These are phyloP conservation scores for Przewalskia tangutica DNA, from an alignment of 257 asterid species.

Conservation along the genomic window DNA sequence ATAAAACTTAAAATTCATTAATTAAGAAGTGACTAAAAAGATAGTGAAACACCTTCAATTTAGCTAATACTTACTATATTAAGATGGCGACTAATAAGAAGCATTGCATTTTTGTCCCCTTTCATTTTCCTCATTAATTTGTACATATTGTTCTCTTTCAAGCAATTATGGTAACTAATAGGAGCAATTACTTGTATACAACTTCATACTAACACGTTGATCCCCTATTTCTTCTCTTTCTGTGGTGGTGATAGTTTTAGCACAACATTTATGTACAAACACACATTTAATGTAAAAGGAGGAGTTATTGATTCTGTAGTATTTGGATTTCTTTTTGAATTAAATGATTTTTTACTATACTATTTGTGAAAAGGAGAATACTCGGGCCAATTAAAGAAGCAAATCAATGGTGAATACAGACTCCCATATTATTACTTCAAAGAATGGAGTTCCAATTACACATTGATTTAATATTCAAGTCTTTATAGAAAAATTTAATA, in stretches of 20 bases:
- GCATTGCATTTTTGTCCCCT: neutral
- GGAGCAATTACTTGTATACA: too few relatives aligned
- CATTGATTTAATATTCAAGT: too few relatives aligned
- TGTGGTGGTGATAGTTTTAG: too few relatives aligned
- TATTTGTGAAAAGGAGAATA: neutral
- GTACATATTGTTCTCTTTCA: too few relatives aligned
- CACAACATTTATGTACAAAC: neutral
- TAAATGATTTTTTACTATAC: neutral
- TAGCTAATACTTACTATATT: too few relatives aligned
- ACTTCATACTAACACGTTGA: too few relatives aligned
- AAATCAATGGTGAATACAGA: neutral
- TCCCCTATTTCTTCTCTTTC: too few relatives aligned
- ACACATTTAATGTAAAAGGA: neutral
- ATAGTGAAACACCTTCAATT: neutral
- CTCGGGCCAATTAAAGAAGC: neutral
- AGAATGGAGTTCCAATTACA: too few relatives aligned
- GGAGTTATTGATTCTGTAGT: neutral
- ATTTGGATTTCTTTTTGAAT: neutral
- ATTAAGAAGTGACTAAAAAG: too few relatives aligned
- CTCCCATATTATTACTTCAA: neutral
- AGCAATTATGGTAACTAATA: too few relatives aligned
- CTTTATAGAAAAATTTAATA: too few relatives aligned
- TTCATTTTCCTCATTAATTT: neutral
- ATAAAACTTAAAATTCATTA: too few relatives aligned
- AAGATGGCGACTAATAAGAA: neutral